Conservation (phyloP, 176 grass and related monocot genomes). For the Eragrostis nindensis region DNA sequence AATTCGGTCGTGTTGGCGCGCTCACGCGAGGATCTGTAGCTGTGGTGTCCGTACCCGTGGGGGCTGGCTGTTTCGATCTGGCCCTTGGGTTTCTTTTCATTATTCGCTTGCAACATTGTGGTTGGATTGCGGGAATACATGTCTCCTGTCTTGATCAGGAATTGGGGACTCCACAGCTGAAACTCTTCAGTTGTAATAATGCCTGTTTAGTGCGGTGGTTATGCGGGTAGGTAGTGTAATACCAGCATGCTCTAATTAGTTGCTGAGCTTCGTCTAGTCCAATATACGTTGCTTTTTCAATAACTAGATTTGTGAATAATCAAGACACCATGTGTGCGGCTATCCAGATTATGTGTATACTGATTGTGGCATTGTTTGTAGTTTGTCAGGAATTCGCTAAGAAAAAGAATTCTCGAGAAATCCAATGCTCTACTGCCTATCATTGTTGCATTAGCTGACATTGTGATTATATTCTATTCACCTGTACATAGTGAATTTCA, state of each 20-base stretch:
- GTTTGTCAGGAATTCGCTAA: background rate
- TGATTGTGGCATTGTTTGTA: background rate
- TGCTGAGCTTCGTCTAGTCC: background rate
- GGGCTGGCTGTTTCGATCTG: background rate
- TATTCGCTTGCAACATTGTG: conserved; percentile 20
- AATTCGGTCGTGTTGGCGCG: background rate
- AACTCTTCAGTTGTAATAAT: background rate
- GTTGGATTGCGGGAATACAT: background rate
- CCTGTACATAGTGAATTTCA: conserved; percentile 9
- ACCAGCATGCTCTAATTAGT: background rate
- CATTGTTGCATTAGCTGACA: background rate
- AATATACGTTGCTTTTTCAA: background rate
- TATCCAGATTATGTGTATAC: conserved; percentile 4
- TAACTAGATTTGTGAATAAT: background rate
- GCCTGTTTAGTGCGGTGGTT: background rate
- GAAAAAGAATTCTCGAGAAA: background rate
- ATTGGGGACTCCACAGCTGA: background rate
- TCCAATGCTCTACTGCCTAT: conserved; percentile 3
- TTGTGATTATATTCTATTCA: background rate
- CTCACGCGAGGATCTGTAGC: background rate
- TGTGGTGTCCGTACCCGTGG: background rate
- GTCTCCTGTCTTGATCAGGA: background rate
- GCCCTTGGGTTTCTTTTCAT: background rate
- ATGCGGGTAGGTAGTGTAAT: background rate
- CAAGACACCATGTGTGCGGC: background rate